Evolutionary conservation across 176 grass and related monocot genomes (phyloP).

Genomic region (Bothriochloa decipiens): DNA sequence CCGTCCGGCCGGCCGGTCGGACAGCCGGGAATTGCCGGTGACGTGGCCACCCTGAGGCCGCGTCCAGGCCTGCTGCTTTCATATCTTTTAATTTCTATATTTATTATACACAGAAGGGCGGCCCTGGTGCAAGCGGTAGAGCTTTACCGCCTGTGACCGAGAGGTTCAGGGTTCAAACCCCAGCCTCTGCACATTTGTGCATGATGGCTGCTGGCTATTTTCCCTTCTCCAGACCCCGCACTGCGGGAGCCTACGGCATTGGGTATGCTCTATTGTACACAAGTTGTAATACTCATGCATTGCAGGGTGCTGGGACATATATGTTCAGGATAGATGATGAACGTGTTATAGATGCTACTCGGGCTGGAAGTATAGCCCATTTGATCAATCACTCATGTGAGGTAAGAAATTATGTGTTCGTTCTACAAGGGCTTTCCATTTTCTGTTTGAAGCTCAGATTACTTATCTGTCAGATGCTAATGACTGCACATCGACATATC

Average conservation of each 20-base stretch:
- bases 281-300: conserved; percentile 31
- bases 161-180: too few species aligned
- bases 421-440: conserved; percentile 24
- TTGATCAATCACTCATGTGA: conserved; percentile 99
- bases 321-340: conserved; percentile 99
- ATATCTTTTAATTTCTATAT: not conserved
- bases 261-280: too few species aligned
- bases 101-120: not conserved
- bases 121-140: too few species aligned
- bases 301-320: conserved; percentile 97
- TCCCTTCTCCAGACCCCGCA: too few species aligned
- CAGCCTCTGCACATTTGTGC: too few species aligned
- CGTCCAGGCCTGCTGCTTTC: too few species aligned
- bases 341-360: conserved; percentile 92
- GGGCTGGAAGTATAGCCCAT: conserved; percentile 95
- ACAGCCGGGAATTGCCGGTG: too few species aligned
- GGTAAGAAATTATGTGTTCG: conserved; percentile 56
- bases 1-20: too few species aligned
- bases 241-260: too few species aligned
- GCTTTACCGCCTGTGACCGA: too few species aligned
- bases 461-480: conserved; percentile 24
- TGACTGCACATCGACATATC: not conserved
- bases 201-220: too few species aligned
- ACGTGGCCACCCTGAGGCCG: too few species aligned
- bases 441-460: conserved; percentile 19